These are phyloP conservation scores for Suhomyces taliae DNA, from an alignment of 1,139 yeast genomes.

Conservation along the genomic window DNA sequence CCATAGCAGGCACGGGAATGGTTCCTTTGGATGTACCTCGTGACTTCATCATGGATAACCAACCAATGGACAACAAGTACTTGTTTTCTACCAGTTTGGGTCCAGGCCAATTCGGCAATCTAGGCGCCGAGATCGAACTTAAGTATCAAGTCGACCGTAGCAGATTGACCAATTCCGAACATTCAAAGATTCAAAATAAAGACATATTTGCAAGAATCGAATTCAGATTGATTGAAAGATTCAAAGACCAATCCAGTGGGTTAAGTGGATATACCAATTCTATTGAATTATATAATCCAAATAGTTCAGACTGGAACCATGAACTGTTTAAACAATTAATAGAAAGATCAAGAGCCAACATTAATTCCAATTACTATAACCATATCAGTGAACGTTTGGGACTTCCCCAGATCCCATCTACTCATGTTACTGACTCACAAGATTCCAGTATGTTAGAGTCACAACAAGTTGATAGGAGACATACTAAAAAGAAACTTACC, in stretches of 20 bases:
- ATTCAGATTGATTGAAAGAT: constrained; percentile 3
- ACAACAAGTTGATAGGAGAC: neutral
- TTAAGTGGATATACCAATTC: neutral
- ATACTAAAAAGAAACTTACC: neutral
- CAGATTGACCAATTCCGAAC: neutral
- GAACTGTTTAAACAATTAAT: neutral
- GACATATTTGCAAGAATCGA: constrained; percentile 16
- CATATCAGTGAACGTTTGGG: neutral
- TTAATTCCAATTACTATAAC: neutral
- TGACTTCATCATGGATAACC: constrained; percentile 13
- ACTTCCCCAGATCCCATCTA: neutral
- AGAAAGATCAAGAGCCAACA: neutral
- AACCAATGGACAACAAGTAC: constrained; percentile 11
- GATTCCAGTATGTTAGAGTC: constrained; percentile 3
- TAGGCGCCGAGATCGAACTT: neutral
- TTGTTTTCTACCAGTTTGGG: constrained; percentile 14
- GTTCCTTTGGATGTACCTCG: constrained; percentile 3
- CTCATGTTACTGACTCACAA: neutral
- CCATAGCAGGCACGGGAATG: constrained; percentile 5
- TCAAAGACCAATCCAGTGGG: neutral
- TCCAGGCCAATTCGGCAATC: neutral
- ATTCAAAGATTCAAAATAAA: constrained; percentile 12
- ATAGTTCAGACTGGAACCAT: neutral
- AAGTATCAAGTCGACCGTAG: neutral
- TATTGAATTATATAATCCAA: neutral